phyloP scores from a whole-genome alignment of 441 rosid genomes.

The Croton laevigatus region DNA sequence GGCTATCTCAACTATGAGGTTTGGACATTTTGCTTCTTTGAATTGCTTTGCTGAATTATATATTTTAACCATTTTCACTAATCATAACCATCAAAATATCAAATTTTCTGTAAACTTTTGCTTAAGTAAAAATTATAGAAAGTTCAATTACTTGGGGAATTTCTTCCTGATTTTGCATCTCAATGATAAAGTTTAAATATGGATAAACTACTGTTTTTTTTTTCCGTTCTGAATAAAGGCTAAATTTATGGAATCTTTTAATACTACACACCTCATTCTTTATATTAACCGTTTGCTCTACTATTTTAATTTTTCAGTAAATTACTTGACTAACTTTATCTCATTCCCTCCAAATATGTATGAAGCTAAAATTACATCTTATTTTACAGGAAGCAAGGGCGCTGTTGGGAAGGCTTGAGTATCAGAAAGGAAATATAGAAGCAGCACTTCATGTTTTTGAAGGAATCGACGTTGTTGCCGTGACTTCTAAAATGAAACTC shows the following conservation, averaged over 20 bases:
- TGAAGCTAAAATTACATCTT: slow-evolving; percentile 17
- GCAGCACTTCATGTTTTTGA: slow-evolving; percentile 79
- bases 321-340: slow-evolving; percentile 1
- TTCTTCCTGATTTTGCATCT: neutral
- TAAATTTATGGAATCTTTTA: too few relatives aligned
- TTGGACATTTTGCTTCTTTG: slow-evolving; percentile 6
- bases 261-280: neutral
- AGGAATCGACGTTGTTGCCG: slow-evolving; percentile 64
- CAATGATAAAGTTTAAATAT: neutral
- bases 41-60: slow-evolving; percentile 3
- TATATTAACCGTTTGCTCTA: neutral
- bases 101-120: neutral
- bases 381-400: slow-evolving; percentile 71
- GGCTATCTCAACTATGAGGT: slow-evolving; percentile 78
- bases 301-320: neutral
- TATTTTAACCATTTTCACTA: neutral
- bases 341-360: slow-evolving; percentile 6
- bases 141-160: neutral
- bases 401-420: slow-evolving; percentile 69
- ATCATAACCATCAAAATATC: neutral
- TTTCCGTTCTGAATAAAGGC: neutral
- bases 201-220: neutral
- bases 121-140: neutral
- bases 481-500: slow-evolving; percentile 57
- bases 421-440: slow-evolving; percentile 69